A percentile compares a stretch with the other conserved stretches of the same genome.
Evolutionary conservation across 164 flowering plant species (phyloP).

Genomic region (Vitis amurensis): DNA sequence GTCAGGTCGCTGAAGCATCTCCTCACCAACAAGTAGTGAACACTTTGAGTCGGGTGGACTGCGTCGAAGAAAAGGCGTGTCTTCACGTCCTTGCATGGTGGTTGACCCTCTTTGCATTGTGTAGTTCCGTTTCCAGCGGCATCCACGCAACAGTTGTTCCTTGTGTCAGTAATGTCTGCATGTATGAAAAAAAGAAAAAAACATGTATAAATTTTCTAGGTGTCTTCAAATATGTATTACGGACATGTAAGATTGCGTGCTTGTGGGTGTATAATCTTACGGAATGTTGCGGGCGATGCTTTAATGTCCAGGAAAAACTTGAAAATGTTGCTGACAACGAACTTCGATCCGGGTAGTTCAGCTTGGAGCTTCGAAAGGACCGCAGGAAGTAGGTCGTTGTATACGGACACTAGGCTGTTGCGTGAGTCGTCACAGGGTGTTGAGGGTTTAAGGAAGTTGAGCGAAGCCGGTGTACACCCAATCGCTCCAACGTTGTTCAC

Average conservation of each 20-base stretch:
- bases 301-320: background rate
- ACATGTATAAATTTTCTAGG: background rate
- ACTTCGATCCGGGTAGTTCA: background rate
- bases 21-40: background rate
- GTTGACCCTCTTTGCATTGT: background rate
- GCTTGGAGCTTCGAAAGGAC: background rate
- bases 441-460: background rate
- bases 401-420: background rate
- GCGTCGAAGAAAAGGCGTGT: background rate
- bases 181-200: background rate
- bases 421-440: background rate
- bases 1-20: background rate
- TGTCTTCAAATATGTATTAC: too few species aligned
- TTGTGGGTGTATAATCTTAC: background rate
- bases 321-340: background rate
- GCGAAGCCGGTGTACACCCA: background rate
- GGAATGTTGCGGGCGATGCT: background rate
- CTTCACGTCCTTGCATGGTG: background rate
- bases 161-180: background rate
- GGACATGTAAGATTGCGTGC: too few species aligned
- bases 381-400: background rate
- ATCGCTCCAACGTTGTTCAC: background rate
- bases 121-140: background rate
- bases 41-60: slow-evolving; percentile 2
- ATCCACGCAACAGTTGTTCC: background rate